Percentiles rank a stretch among this genome's conserved stretches.
Evolutionary conservation across 2,329 filamentous ascomycete species (phyloP).

Genomic region (Ophiostoma piceae): DNA sequence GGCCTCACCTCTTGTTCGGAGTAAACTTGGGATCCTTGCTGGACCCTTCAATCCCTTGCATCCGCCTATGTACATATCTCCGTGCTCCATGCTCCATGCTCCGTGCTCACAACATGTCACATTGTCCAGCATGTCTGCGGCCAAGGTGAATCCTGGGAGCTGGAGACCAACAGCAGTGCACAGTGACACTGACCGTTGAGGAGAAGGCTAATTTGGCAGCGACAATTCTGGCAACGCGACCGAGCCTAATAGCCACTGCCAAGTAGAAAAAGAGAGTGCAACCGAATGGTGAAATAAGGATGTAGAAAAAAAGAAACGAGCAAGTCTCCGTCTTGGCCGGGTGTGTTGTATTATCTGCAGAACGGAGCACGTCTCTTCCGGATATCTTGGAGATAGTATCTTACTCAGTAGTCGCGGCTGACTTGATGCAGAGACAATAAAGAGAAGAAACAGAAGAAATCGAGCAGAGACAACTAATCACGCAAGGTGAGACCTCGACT

Average conservation of each 20-base stretch:
- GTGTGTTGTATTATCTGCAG: not conserved
- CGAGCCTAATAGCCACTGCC: conserved; percentile 5
- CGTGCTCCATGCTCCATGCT: conserved; percentile 18
- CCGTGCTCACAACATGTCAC: conserved; percentile 10
- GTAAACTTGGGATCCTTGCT: conserved; percentile 4
- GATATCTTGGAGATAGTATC: not conserved
- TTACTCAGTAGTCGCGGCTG: not conserved
- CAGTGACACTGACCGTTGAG: not conserved
- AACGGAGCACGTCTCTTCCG: not conserved
- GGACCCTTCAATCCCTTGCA: not conserved
- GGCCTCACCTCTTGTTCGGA: conserved; percentile 10
- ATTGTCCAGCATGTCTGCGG: conserved; percentile 9
- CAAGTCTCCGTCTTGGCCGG: not conserved
- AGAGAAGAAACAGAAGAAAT: not conserved
- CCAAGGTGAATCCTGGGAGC: not conserved
- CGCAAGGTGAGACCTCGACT: not conserved
- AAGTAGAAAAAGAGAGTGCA: conserved; percentile 8
- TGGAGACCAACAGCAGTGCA: not conserved
- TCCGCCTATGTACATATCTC: conserved; percentile 7
- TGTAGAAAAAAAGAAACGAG: conserved; percentile 12
- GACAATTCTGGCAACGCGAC: conserved; percentile 14
- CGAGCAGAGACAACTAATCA: not conserved
- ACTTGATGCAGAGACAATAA: not conserved
- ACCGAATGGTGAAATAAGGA: not conserved
- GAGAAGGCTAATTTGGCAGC: conserved; percentile 1